Percentiles rank a stretch among this genome's conserved stretches.
Evolutionary conservation across 495 filamentous ascomycete genomes (phyloP).

Genomic region (Neurospora pannonica): DNA sequence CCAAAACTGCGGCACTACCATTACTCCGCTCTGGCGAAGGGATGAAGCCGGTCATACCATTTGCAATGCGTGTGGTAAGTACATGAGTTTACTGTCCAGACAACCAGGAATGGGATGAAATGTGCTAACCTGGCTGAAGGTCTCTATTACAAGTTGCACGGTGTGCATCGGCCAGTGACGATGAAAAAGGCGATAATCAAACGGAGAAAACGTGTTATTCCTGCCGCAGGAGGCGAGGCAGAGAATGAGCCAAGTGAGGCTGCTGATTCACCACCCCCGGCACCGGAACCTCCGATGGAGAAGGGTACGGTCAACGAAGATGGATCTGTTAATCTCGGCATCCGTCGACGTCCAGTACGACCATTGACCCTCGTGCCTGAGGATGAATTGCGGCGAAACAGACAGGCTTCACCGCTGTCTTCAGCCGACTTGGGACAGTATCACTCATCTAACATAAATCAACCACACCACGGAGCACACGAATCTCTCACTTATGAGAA

Average conservation of each 20-base stretch:
- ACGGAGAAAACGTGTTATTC: constrained; percentile 88
- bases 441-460: constrained; percentile 27
- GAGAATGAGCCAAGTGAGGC: constrained; percentile 36
- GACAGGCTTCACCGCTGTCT: constrained; percentile 26
- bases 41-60: constrained; percentile 95
- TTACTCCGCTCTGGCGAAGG: constrained; percentile 91
- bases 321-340: constrained; percentile 50
- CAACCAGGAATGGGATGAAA: neutral
- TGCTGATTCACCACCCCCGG: constrained; percentile 32
- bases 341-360: constrained; percentile 38
- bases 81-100: neutral
- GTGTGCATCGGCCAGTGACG: constrained; percentile 78
- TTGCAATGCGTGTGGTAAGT: constrained; percentile 95
- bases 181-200: constrained; percentile 99
- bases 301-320: constrained; percentile 43
- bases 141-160: constrained; percentile 95
- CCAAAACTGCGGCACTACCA: constrained; percentile 94
- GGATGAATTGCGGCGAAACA: constrained; percentile 25
- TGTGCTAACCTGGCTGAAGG: constrained; percentile 40
- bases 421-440: constrained; percentile 34
- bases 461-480: constrained; percentile 21
- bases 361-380: constrained; percentile 40
- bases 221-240: constrained; percentile 46
- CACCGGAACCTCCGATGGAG: constrained; percentile 28
- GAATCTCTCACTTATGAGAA: constrained; percentile 45